A percentile compares a stretch with the other conserved stretches of the same genome.
phyloP scores from a whole-genome alignment of 176 grass and related monocot genomes.

The Paspalum notatum region DNA sequence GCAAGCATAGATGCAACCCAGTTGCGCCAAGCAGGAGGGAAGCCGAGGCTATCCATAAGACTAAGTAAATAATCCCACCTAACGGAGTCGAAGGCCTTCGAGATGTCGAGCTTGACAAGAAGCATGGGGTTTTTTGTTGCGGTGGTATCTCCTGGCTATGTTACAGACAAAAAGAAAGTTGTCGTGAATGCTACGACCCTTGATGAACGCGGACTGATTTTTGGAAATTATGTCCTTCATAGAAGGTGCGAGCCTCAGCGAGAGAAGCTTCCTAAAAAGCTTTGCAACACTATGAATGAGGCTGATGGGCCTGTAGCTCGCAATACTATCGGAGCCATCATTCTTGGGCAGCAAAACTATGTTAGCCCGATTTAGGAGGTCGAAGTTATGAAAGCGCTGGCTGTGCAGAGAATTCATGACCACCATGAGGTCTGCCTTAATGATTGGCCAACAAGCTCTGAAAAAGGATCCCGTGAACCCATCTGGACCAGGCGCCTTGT shows the following conservation, averaged over 20 bases:
- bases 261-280: background rate
- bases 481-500: background rate
- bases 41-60: too few species aligned
- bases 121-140: background rate
- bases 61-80: too few species aligned
- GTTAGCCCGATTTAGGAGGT: background rate
- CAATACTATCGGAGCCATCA: background rate
- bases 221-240: background rate
- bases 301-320: background rate
- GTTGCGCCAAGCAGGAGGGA: too few species aligned
- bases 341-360: background rate
- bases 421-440: background rate
- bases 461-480: background rate
- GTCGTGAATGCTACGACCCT: background rate
- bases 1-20: too few species aligned
- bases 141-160: background rate
- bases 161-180: background rate
- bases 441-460: background rate
- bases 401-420: background rate
- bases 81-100: background rate
- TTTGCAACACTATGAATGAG: background rate
- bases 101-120: background rate
- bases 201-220: background rate
- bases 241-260: background rate
- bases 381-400: fast-evolving